phyloP scores from a whole-genome alignment of 1,284 basidiomycete genomes.

The Neonothopanus nambi region DNA sequence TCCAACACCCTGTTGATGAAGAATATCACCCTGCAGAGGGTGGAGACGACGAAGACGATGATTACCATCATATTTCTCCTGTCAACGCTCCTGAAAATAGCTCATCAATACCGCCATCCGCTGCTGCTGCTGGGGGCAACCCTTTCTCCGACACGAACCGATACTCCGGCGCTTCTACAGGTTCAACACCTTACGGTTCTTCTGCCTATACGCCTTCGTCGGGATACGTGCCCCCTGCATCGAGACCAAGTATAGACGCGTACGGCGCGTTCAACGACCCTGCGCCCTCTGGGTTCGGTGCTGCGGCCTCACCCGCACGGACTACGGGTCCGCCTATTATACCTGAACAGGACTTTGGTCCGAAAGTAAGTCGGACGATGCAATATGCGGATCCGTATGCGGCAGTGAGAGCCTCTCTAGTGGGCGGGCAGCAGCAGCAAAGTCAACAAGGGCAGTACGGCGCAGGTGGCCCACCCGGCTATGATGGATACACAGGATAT shows the following conservation, averaged over 20 bases:
- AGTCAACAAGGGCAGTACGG: constrained; percentile 16
- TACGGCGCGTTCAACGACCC: constrained; percentile 89
- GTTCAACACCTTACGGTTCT: constrained; percentile 32
- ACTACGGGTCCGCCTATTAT: constrained; percentile 30
- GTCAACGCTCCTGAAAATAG: constrained; percentile 24
- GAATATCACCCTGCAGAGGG: constrained; percentile 30
- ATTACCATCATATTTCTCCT: constrained; percentile 45
- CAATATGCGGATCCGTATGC: constrained; percentile 84
- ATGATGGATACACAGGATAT: constrained; percentile 50
- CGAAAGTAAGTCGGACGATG: constrained; percentile 81
- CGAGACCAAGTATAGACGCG: constrained; percentile 77
- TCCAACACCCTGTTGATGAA: constrained; percentile 53
- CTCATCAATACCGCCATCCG: constrained; percentile 23
- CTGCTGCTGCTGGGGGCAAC: constrained; percentile 41
- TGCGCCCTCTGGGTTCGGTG: constrained; percentile 63
- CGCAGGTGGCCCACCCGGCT: constrained; percentile 40
- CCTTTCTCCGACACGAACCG: constrained; percentile 59
- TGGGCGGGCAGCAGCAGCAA: constrained; percentile 24
- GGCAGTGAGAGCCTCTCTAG: constrained; percentile 62
- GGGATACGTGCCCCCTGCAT: constrained; percentile 28
- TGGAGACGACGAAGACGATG: constrained; percentile 51
- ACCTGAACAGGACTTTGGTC: constrained; percentile 40
- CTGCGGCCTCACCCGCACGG: constrained; percentile 21
- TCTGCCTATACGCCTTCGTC: constrained; percentile 30
- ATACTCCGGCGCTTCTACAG: constrained; percentile 35